A percentile compares a stretch with the other conserved stretches of the same genome.
Evolutionary conservation across 305 asterid species (phyloP).

Genomic region (Fraxinus dipetala): DNA sequence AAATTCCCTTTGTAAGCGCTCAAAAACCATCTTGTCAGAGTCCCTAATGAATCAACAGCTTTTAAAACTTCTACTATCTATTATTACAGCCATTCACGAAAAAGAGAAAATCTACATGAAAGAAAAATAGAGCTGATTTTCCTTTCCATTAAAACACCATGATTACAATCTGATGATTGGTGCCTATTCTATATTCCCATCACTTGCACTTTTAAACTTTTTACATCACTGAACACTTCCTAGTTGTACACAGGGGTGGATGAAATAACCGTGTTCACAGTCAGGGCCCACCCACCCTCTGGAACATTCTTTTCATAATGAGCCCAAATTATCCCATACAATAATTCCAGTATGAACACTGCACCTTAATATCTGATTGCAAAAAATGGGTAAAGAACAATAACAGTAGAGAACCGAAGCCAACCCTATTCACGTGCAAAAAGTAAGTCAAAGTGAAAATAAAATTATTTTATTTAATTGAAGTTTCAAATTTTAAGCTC

Average conservation of each 20-base stretch:
- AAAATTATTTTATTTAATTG: not conserved
- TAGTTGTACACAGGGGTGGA: not conserved
- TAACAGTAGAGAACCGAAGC: not conserved
- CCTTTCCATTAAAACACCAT: not conserved
- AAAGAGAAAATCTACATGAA: slow-evolving; percentile 1
- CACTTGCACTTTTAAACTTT: not conserved
- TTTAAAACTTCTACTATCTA: slow-evolving; percentile 21
- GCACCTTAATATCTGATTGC: not conserved
- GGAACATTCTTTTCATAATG: not conserved
- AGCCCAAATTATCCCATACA: not conserved
- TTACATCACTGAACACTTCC: not conserved
- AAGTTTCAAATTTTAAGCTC: not conserved
- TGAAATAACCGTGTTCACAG: not conserved
- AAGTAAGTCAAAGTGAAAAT: not conserved
- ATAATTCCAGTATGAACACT: not conserved
- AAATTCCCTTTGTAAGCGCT: slow-evolving; percentile 87
- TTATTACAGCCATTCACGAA: slow-evolving; percentile 1
- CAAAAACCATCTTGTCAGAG: slow-evolving; percentile 85
- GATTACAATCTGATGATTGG: not conserved
- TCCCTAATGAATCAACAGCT: slow-evolving; percentile 54
- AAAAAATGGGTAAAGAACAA: not conserved
- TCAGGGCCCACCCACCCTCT: slow-evolving; percentile 6
- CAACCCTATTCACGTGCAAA: not conserved
- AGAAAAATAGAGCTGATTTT: not conserved
- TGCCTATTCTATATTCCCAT: not conserved